phyloP scores from a whole-genome alignment of 805 yeast genomes.

The Monosporozyma servazzii region DNA sequence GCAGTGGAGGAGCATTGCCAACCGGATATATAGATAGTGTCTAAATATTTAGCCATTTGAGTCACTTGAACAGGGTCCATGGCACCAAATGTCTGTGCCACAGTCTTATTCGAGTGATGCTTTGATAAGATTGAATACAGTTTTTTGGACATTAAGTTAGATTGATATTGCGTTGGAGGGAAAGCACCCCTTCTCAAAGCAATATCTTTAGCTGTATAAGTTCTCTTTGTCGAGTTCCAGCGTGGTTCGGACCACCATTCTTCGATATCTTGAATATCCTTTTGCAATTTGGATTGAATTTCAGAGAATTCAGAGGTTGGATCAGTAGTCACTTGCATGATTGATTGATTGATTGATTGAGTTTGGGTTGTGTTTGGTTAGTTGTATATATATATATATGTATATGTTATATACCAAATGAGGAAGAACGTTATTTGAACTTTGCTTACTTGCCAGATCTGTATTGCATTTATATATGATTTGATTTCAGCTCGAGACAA shows the following conservation, averaged over 20 bases:
- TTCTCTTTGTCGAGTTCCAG: slow-evolving; percentile 81
- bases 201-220: slow-evolving; percentile 80
- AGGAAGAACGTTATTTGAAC: no score
- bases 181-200: slow-evolving; percentile 81
- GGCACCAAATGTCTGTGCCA: slow-evolving; percentile 89
- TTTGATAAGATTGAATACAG: slow-evolving; percentile 59
- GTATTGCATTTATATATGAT: no score
- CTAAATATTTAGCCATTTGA: slow-evolving; percentile 94
- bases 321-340: slow-evolving; percentile 3
- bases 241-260: slow-evolving; percentile 93
- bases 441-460: no score
- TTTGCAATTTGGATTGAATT: slow-evolving; percentile 13
- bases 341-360: not conserved
- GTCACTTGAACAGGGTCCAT: slow-evolving; percentile 91
- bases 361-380: not conserved
- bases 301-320: slow-evolving; percentile 3
- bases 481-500: no score
- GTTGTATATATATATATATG: no score
- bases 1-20: slow-evolving; percentile 99
- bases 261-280: slow-evolving; percentile 62
- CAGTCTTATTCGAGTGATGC: slow-evolving; percentile 56
- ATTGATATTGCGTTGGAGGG: slow-evolving; percentile 58
- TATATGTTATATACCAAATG: no score
- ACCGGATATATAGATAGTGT: slow-evolving; percentile 88
- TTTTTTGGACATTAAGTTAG: slow-evolving; percentile 73